Percentiles rank a stretch among this genome's conserved stretches.
Conservation (phyloP, 1,284 basidiomycete species). For the Crocinoboletus sp. region DNA sequence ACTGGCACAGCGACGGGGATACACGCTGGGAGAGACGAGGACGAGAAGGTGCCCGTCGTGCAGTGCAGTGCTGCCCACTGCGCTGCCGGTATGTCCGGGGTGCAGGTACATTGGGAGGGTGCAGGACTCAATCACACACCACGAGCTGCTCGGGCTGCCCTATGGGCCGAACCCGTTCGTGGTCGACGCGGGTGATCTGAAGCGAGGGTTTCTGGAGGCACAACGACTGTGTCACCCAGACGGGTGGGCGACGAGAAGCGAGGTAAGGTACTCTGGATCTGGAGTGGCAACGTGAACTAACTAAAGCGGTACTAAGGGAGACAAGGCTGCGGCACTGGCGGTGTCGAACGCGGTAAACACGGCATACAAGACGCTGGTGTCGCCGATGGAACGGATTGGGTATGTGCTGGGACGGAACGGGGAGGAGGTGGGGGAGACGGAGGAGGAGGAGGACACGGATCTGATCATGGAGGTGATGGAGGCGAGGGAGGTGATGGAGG, state of each 20-base stretch:
- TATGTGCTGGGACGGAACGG: conserved; percentile 70
- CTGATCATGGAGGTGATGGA: conserved; percentile 82
- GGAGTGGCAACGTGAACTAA: not conserved
- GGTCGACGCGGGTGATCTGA: conserved; percentile 52
- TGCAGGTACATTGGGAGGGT: conserved; percentile 64
- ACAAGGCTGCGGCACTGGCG: conserved; percentile 56
- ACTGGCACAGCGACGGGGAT: conserved; percentile 18
- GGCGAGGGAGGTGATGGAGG: conserved; percentile 75
- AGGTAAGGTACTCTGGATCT: conserved; percentile 24
- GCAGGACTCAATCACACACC: conserved; percentile 46
- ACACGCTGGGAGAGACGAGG: conserved; percentile 3
- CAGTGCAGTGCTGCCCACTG: conserved; percentile 49
- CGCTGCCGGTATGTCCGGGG: conserved; percentile 62
- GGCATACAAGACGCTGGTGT: conserved; percentile 65
- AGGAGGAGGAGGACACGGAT: conserved; percentile 67
- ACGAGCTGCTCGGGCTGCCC: conserved; percentile 59
- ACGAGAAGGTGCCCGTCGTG: conserved; percentile 54
- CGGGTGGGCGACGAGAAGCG: conserved; percentile 61
- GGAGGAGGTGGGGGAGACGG: conserved; percentile 61
- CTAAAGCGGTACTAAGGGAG: conserved; percentile 39
- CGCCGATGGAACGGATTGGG: conserved; percentile 61
- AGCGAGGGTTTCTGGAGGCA: conserved; percentile 57
- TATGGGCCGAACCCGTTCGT: conserved; percentile 61
- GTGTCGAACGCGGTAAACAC: conserved; percentile 72
- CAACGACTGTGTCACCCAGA: conserved; percentile 82